These are phyloP conservation scores for Colletotrichum orbiculare DNA, from an alignment of 2,329 filamentous ascomycete species.

Conservation along the genomic window DNA sequence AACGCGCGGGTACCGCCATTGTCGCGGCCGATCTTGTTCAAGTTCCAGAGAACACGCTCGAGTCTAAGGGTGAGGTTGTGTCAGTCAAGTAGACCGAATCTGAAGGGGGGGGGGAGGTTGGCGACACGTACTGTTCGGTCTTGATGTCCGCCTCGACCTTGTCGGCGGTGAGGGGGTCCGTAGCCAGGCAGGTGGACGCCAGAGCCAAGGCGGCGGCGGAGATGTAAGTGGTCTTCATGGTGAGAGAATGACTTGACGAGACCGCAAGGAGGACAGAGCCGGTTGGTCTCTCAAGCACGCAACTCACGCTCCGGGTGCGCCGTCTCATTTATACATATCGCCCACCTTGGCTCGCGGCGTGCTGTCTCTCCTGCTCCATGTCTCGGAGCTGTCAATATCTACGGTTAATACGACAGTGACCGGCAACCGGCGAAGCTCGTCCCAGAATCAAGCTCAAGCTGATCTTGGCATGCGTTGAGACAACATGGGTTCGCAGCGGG, in stretches of 20 bases:
- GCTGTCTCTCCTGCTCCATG: neutral
- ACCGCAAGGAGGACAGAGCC: conserved; percentile 8
- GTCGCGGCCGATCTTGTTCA: conserved; percentile 58
- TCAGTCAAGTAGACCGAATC: neutral
- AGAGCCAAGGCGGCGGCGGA: conserved; percentile 29
- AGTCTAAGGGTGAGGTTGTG: conserved; percentile 46
- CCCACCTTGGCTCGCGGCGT: neutral
- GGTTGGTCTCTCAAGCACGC: conserved; percentile 3
- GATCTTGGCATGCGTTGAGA: conserved; percentile 22
- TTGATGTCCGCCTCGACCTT: conserved; percentile 53
- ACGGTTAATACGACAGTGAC: neutral
- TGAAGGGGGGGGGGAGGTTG: too few species aligned
- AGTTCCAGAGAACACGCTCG: conserved; percentile 57
- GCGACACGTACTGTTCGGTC: conserved; percentile 47
- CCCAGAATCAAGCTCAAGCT: conserved; percentile 20
- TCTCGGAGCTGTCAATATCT: neutral
- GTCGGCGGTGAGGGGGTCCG: conserved; percentile 49
- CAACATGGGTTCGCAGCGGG: conserved; percentile 14
- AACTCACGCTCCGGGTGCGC: neutral
- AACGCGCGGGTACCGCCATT: conserved; percentile 65
- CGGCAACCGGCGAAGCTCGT: conserved; percentile 1
- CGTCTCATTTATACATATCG: conserved; percentile 4
- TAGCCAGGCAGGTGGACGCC: conserved; percentile 32
- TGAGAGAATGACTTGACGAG: conserved; percentile 5
- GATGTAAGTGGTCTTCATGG: conserved; percentile 34